Evolutionary conservation across 148 eudicot genomes (phyloP).

Genomic region (Vaccinium macrocarpon): DNA sequence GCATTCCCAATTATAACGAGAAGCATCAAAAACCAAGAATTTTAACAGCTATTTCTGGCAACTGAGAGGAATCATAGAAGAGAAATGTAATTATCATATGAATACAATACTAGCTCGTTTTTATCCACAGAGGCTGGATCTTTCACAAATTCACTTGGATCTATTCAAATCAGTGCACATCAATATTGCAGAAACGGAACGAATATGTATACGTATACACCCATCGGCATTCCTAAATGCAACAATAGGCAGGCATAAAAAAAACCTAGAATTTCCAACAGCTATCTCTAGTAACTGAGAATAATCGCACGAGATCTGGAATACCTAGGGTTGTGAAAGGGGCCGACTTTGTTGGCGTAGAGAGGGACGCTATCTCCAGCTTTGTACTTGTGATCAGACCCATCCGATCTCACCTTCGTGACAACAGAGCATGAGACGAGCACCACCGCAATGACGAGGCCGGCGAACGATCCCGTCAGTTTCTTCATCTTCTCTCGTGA

Average conservation of each 20-base stretch:
- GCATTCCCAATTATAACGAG: background rate
- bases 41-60: background rate
- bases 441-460: conserved; percentile 21
- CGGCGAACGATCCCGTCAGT: conserved; percentile 17
- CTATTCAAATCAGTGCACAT: background rate
- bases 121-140: background rate
- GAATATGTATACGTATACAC: background rate
- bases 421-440: conserved; percentile 9
- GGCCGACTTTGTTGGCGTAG: conserved; percentile 75
- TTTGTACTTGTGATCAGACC: conserved; percentile 70
- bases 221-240: background rate
- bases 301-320: background rate
- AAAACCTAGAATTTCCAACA: background rate
- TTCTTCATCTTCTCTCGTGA: conserved; percentile 2
- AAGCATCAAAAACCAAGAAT: background rate
- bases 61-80: background rate
- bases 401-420: conserved; percentile 44
- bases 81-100: background rate
- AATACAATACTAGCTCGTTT: background rate
- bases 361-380: conserved; percentile 61
- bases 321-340: conserved; percentile 75
- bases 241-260: background rate
- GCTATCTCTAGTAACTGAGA: background rate
- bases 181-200: background rate
- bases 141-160: background rate